Evolutionary conservation across 2,329 filamentous ascomycete genomes (phyloP).

Genomic region (Daldinia eschscholtzii): DNA sequence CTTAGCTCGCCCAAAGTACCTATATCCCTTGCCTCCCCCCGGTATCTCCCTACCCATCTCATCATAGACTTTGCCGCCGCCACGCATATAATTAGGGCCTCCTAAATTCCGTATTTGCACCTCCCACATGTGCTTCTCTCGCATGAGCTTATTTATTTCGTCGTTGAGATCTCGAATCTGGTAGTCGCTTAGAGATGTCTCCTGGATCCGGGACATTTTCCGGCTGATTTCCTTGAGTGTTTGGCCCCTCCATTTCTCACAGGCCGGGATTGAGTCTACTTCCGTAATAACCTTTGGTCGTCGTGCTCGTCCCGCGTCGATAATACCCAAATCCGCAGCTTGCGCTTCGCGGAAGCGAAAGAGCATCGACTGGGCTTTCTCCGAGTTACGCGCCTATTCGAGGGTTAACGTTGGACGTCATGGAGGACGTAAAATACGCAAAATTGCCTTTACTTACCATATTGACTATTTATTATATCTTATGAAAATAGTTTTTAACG

Average conservation of each 20-base stretch:
- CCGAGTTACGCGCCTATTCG: slow-evolving; percentile 87
- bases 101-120: slow-evolving; percentile 94
- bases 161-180: slow-evolving; percentile 98
- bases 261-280: slow-evolving; percentile 83
- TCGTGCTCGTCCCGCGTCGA: slow-evolving; percentile 89
- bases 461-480: slow-evolving; percentile 36
- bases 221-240: slow-evolving; percentile 97
- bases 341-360: slow-evolving; percentile 97
- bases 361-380: slow-evolving; percentile 99
- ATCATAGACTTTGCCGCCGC: slow-evolving; percentile 78
- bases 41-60: slow-evolving; percentile 78
- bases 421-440: background rate
- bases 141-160: slow-evolving; percentile 99
- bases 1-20: slow-evolving; percentile 90
- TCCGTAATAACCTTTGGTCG: slow-evolving; percentile 93
- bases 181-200: slow-evolving; percentile 90
- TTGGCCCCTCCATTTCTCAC: slow-evolving; percentile 98
- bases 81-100: slow-evolving; percentile 96
- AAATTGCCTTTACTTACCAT: slow-evolving; percentile 44
- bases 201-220: slow-evolving; percentile 97
- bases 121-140: slow-evolving; percentile 99
- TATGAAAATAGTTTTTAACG: background rate
- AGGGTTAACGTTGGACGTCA: slow-evolving; percentile 1
- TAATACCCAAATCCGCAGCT: slow-evolving; percentile 83
- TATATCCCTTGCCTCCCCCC: slow-evolving; percentile 87